Conservation (phyloP, 768 basidiomycete species). For the Dentipellis sp. region DNA sequence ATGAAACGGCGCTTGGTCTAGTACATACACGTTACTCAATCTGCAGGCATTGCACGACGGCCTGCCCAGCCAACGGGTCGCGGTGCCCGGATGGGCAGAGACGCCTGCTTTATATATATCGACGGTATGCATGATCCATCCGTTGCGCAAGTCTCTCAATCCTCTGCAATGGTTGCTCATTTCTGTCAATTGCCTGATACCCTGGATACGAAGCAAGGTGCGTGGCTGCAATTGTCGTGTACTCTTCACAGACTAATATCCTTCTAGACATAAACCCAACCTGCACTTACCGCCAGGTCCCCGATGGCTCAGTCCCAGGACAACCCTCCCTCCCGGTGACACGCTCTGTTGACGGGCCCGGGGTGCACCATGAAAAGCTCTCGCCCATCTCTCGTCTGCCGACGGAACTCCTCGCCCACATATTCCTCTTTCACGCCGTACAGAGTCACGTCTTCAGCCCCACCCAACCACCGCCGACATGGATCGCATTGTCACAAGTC, state of each 20-base stretch:
- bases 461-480: background rate
- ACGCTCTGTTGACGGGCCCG: background rate
- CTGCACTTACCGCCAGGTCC: background rate
- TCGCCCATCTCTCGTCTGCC: background rate
- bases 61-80: background rate
- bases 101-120: background rate
- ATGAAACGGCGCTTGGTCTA: background rate
- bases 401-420: background rate
- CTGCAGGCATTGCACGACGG: background rate
- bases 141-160: background rate
- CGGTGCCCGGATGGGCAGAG: background rate
- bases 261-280: background rate
- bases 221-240: too few relatives aligned
- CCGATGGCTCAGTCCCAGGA: background rate
- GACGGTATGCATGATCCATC: background rate
- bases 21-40: background rate
- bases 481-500: background rate
- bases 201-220: too few relatives aligned
- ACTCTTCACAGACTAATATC: too few relatives aligned
- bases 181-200: too few relatives aligned
- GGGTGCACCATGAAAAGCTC: background rate
- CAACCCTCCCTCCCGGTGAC: background rate
- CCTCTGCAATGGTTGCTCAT: background rate
- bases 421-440: background rate
- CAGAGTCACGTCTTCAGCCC: background rate